These are phyloP conservation scores for Camellia sinensis DNA, from an alignment of 148 eudicot genomes.

Conservation along the genomic window DNA sequence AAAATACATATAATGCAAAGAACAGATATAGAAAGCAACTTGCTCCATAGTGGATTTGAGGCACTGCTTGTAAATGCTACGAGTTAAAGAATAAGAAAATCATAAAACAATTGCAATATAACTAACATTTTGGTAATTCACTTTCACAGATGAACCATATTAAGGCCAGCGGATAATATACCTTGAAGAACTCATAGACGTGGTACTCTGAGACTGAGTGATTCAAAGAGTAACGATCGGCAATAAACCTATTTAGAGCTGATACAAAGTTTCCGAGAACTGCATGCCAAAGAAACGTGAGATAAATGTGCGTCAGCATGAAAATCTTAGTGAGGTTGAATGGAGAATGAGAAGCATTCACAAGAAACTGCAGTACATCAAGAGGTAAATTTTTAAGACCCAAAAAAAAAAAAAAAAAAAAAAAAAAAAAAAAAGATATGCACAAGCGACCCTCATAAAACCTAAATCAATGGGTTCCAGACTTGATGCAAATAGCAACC, in stretches of 20 bases:
- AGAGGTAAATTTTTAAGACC: neutral
- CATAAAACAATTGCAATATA: neutral
- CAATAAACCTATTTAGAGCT: constrained; percentile 70
- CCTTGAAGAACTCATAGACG: constrained; percentile 82
- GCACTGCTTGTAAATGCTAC: neutral
- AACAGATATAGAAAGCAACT: neutral
- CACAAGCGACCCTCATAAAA: constrained; percentile 7
- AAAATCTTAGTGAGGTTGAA: constrained; percentile 4
- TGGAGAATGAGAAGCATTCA: neutral
- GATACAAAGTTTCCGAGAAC: constrained; percentile 87
- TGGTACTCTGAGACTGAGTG: constrained; percentile 79
- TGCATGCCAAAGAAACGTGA: constrained; percentile 34
- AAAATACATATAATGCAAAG: neutral
- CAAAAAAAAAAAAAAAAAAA: neutral
- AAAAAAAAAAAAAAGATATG: neutral
- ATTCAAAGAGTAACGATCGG: constrained; percentile 62
- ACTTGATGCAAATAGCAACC: constrained; percentile 1
- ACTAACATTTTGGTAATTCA: neutral
- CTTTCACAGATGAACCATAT: neutral
- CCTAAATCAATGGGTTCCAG: neutral
- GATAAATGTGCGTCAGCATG: constrained; percentile 14
- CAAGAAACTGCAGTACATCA: neutral
- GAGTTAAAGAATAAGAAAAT: neutral
- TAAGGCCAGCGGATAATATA: constrained; percentile 22
- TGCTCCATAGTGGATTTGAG: neutral